Percentiles rank a stretch among this genome's conserved stretches.
phyloP scores from a whole-genome alignment of 148 eudicot genomes.

The Heliamphora exappendiculata region DNA sequence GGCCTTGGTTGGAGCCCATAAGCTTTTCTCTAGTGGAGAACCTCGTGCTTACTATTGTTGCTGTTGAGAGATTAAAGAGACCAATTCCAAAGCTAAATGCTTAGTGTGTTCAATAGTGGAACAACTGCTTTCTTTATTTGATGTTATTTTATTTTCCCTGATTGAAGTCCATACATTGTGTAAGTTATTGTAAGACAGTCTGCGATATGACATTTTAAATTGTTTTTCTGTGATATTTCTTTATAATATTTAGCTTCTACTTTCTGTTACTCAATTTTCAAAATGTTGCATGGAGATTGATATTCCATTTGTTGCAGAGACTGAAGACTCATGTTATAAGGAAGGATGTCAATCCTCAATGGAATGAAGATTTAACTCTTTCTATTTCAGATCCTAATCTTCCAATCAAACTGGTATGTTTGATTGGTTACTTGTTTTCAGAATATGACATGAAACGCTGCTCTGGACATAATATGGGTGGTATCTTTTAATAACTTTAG shows the following conservation, averaged over 20 bases:
- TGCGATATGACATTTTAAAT: not conserved
- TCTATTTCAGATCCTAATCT: slow-evolving; percentile 44
- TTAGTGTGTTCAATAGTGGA: not conserved
- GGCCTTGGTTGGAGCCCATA: not conserved
- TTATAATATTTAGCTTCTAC: not conserved
- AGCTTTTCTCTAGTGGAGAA: not conserved
- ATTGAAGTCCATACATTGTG: not conserved
- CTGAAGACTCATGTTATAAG: slow-evolving; percentile 59
- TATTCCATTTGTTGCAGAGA: slow-evolving; percentile 27
- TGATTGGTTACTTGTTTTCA: not conserved
- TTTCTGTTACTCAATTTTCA: not conserved
- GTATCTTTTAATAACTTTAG: too few species aligned
- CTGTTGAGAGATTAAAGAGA: not conserved
- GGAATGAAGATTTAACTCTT: slow-evolving; percentile 72
- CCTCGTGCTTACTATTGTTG: not conserved
- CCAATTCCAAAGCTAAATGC: not conserved
- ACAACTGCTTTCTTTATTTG: not conserved
- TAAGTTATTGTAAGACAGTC: not conserved
- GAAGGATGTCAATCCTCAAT: slow-evolving; percentile 54
- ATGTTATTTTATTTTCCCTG: not conserved
- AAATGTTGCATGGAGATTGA: not conserved
- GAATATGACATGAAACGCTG: not conserved
- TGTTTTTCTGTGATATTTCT: not conserved
- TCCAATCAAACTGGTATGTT: slow-evolving; percentile 38
- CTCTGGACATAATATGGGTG: too few species aligned